Conservation (phyloP, 352 stramenopile genomes). For the Globisporangium solare region DNA sequence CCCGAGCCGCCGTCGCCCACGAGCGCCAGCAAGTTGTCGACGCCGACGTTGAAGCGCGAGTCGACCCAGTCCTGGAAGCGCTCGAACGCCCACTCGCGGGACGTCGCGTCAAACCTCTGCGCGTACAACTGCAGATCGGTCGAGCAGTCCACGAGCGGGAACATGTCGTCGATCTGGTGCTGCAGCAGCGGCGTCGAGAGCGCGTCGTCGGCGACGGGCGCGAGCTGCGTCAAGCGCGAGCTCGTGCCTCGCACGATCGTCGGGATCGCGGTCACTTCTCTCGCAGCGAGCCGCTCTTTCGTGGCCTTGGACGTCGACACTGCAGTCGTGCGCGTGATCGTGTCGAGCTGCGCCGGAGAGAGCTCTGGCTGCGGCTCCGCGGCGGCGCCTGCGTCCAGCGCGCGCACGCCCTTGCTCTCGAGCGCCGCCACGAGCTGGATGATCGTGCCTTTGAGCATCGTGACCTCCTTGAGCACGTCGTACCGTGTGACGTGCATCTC, state of each 20-base stretch:
- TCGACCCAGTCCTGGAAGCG: slow-evolving; percentile 78
- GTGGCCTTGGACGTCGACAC: slow-evolving; percentile 47
- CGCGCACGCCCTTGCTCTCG: slow-evolving; percentile 18
- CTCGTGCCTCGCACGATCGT: slow-evolving; percentile 23
- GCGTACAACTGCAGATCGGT: slow-evolving; percentile 42
- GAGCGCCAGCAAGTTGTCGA: slow-evolving; percentile 52
- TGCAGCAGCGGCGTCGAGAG: slow-evolving; percentile 59
- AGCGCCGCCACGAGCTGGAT: slow-evolving; percentile 43
- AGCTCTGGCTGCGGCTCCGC: slow-evolving; percentile 19
- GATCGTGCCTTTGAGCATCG: slow-evolving; percentile 77
- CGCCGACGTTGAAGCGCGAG: slow-evolving; percentile 56
- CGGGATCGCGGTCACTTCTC: slow-evolving; percentile 18
- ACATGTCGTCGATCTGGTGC: slow-evolving; percentile 80
- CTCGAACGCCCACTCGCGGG: slow-evolving; percentile 60
- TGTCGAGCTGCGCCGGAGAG: slow-evolving; percentile 35
- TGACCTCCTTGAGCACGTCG: slow-evolving; percentile 82
- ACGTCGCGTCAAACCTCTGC: slow-evolving; percentile 32
- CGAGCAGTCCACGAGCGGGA: slow-evolving; percentile 68
- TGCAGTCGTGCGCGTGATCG: slow-evolving; percentile 40
- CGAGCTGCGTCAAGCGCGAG: slow-evolving; percentile 50
- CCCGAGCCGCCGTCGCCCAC: slow-evolving; percentile 67
- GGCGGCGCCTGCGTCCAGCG: slow-evolving; percentile 11
- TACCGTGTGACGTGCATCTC: slow-evolving; percentile 80
- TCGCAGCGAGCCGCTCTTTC: slow-evolving; percentile 41
- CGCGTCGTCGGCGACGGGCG: slow-evolving; percentile 58